Base-by-base conservation (phyloP, 257 asterid genomes). In the Solanum paucissectum region DNA sequence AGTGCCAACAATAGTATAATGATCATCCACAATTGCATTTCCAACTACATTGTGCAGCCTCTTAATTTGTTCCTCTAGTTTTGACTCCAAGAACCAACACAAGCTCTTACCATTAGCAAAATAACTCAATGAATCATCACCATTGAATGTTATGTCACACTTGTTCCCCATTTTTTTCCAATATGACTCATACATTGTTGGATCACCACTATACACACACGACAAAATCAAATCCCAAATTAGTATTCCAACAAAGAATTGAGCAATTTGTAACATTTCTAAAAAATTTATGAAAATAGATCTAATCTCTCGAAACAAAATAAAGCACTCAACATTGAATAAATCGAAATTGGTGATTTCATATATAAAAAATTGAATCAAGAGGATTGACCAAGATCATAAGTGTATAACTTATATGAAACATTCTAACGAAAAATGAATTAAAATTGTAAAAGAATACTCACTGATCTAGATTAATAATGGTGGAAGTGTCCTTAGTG, bases 391-490 rank as follows among this genome's bases (percentile, higher is more conserved):
- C 49, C 49, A 42, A 42, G 13, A 42, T 42, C 14, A 42, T 42
- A 11, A 42, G 14, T 1, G 33, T 10, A 64, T 25, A 7, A 44
- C 6, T 8, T 69, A 62, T 23, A 21, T 5, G 38, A 16, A 12
- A 40, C 32, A 37, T 83, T 7, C 7, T n/a, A 13, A 38, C 1
- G 13, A 62, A 71, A 58, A 38, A 6, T 33, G 9, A 5, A 36
- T 12, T 42, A 38, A 16, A 4, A 36, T 33, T 2, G 6, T 5
- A 6, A 68, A 37, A 27, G 32, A 66, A 55, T 14, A 89, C 94
- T 83, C 92, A 95, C 98, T 95, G 98, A 89, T 95, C 98, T 33
- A 95, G 94, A 83, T 90, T 91, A 92, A 94, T 66, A 90, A 66
- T 23, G 10, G 86, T 86, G 14, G 76, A 88, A 23, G 74, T 83